Conservation (phyloP, 192 early-diverging fungal genomes). For the Coemansia sp. region DNA sequence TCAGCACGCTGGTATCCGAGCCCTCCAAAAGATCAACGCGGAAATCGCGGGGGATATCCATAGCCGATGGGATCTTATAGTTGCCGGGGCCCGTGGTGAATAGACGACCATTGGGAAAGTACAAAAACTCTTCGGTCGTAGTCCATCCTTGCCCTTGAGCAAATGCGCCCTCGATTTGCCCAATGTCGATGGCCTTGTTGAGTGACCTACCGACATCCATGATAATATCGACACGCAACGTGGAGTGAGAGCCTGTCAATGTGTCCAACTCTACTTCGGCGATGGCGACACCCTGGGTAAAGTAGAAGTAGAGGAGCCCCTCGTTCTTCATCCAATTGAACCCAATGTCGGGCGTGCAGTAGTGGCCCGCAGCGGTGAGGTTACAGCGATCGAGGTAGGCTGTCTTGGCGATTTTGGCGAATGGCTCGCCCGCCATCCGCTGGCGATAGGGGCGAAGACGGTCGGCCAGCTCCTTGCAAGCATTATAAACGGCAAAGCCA, state of each 20-base stretch:
- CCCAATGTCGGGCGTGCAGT: conserved; percentile 76
- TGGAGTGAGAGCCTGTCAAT: conserved; percentile 76
- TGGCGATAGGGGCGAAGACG: conserved; percentile 72
- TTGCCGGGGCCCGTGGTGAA: conserved; percentile 81
- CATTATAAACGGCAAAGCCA: conserved; percentile 76
- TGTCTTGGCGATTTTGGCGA: conserved; percentile 56
- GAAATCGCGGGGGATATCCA: conserved; percentile 81
- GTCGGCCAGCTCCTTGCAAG: conserved; percentile 69
- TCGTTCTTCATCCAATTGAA: conserved; percentile 70
- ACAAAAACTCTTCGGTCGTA: conserved; percentile 80
- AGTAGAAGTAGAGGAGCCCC: conserved; percentile 78
- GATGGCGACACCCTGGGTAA: conserved; percentile 78
- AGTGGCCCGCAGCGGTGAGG: conserved; percentile 79
- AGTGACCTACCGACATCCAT: conserved; percentile 86
- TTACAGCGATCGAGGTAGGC: conserved; percentile 80
- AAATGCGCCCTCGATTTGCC: conserved; percentile 89
- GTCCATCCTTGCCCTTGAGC: conserved; percentile 82
- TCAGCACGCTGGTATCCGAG: conserved; percentile 55
- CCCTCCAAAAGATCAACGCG: conserved; percentile 64
- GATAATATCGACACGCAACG: conserved; percentile 68
- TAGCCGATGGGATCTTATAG: conserved; percentile 87
- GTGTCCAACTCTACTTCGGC: conserved; percentile 85
- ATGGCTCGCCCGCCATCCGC: conserved; percentile 50
- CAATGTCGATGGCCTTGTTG: conserved; percentile 85
- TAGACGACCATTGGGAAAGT: conserved; percentile 74